Evolutionary conservation across 352 stramenopile species (phyloP).

Genomic region (Sclerospora graminicola): DNA sequence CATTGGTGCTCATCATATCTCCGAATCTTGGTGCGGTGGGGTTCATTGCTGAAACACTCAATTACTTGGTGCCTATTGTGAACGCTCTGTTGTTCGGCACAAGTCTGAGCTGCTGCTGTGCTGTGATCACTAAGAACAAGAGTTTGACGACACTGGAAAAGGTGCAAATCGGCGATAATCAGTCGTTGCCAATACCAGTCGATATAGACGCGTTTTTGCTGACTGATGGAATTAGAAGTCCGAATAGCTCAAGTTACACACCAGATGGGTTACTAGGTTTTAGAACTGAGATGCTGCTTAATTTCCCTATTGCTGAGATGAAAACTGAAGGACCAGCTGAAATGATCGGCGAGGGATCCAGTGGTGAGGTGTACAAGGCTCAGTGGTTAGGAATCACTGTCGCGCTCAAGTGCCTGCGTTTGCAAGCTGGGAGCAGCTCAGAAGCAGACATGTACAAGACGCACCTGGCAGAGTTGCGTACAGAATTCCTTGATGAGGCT

Average conservation of each 20-base stretch:
- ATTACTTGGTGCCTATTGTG: slow-evolving; percentile 42
- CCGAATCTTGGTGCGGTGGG: slow-evolving; percentile 21
- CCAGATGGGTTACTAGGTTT: slow-evolving; percentile 6
- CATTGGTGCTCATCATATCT: slow-evolving; percentile 27
- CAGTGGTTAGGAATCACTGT: slow-evolving; percentile 69
- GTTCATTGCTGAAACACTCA: slow-evolving; percentile 38
- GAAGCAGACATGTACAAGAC: slow-evolving; percentile 64
- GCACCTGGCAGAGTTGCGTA: slow-evolving; percentile 43
- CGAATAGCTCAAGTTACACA: slow-evolving; percentile 7
- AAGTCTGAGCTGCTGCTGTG: slow-evolving; percentile 45
- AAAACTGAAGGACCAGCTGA: slow-evolving; percentile 41
- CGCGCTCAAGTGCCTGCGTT: slow-evolving; percentile 60
- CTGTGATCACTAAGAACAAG: slow-evolving; percentile 1
- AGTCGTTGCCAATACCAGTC: slow-evolving; percentile 19
- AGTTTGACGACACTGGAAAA: slow-evolving; percentile 5
- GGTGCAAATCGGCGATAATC: slow-evolving; percentile 5
- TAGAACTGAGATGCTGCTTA: slow-evolving; percentile 11
- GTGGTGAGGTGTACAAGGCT: slow-evolving; percentile 51
- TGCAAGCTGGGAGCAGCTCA: slow-evolving; percentile 17
- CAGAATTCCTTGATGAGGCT: slow-evolving; percentile 59
- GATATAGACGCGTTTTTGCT: slow-evolving; percentile 8
- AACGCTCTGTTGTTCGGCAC: slow-evolving; percentile 64
- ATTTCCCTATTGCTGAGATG: slow-evolving; percentile 41
- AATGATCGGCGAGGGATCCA: slow-evolving; percentile 61
- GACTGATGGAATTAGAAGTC: slow-evolving; percentile 7